These are phyloP conservation scores for Lactarius akahatsu DNA, from an alignment of 768 basidiomycete genomes.

Conservation along the genomic window DNA sequence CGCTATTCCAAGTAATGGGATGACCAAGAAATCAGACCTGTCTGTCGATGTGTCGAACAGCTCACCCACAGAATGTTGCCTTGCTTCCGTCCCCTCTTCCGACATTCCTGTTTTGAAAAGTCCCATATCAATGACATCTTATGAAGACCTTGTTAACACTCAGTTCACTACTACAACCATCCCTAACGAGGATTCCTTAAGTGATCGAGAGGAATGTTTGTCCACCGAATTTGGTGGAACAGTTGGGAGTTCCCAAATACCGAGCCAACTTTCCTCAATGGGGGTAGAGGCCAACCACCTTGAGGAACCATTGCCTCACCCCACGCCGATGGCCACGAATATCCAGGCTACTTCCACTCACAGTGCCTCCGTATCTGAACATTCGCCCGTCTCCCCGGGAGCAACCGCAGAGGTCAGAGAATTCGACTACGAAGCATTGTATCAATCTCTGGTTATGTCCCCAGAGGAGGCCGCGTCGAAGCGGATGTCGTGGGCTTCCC, in stretches of 20 bases:
- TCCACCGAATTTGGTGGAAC: constrained; percentile 1
- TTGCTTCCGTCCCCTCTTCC: constrained; percentile 6
- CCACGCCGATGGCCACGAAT: neutral
- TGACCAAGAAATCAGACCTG: constrained; percentile 1
- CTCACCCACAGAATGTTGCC: constrained; percentile 8
- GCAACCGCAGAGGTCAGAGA: neutral
- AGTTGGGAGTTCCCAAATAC: neutral
- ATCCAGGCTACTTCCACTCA: neutral
- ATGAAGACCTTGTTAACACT: neutral
- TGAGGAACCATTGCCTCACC: neutral
- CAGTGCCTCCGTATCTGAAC: neutral
- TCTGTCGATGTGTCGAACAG: neutral
- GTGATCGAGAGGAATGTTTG: neutral
- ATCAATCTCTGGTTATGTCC: constrained; percentile 22
- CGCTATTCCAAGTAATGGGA: neutral
- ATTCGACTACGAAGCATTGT: constrained; percentile 23
- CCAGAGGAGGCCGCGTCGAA: constrained; percentile 23
- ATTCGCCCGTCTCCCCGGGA: constrained; percentile 7
- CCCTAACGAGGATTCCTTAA: neutral
- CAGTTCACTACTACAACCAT: neutral
- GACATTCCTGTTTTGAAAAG: neutral
- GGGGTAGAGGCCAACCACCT: neutral
- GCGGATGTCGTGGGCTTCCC: constrained; percentile 26
- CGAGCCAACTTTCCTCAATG: neutral
- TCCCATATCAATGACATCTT: no score